A percentile compares a stretch with the other conserved stretches of the same genome.
Conservation (phyloP, 371 early-diverging fungal species). For the Chytridium lagenaria region DNA sequence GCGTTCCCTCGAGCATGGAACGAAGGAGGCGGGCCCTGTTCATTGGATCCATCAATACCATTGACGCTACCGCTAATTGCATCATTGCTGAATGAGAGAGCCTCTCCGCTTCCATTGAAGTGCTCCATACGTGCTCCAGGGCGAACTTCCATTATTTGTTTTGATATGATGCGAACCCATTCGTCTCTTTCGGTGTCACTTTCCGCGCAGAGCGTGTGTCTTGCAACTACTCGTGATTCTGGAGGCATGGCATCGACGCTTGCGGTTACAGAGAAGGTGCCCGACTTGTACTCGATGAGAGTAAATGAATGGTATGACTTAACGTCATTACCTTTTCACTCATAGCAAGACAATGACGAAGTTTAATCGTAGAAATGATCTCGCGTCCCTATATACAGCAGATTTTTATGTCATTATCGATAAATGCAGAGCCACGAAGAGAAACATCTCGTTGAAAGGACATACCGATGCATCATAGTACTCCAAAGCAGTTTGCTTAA, state of each 20-base stretch:
- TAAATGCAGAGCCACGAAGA: background rate
- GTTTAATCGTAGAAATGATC: slow-evolving; percentile 39
- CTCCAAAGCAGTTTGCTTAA: slow-evolving; percentile 67
- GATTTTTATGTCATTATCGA: slow-evolving; percentile 11
- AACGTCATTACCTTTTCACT: slow-evolving; percentile 50
- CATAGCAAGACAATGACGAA: slow-evolving; percentile 47
- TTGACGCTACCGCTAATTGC: background rate
- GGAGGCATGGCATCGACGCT: slow-evolving; percentile 14
- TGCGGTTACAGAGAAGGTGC: slow-evolving; percentile 19
- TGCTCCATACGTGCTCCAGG: slow-evolving; percentile 12
- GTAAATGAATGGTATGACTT: slow-evolving; percentile 74
- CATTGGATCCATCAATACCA: background rate
- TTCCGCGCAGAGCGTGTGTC: slow-evolving; percentile 86
- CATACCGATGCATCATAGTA: slow-evolving; percentile 65
- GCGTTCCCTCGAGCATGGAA: no score
- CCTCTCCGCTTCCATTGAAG: background rate
- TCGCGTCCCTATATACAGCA: slow-evolving; percentile 26
- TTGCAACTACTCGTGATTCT: slow-evolving; percentile 55
- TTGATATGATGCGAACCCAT: slow-evolving; percentile 67
- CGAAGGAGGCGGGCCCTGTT: no score
- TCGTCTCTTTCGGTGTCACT: slow-evolving; percentile 84
- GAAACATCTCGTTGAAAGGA: background rate
- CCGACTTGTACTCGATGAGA: slow-evolving; percentile 68
- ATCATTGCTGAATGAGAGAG: background rate
- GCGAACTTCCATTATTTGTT: slow-evolving; percentile 35